These are phyloP conservation scores for Mucor sp. DNA, from an alignment of 371 early-diverging fungal genomes.

Conservation along the genomic window DNA sequence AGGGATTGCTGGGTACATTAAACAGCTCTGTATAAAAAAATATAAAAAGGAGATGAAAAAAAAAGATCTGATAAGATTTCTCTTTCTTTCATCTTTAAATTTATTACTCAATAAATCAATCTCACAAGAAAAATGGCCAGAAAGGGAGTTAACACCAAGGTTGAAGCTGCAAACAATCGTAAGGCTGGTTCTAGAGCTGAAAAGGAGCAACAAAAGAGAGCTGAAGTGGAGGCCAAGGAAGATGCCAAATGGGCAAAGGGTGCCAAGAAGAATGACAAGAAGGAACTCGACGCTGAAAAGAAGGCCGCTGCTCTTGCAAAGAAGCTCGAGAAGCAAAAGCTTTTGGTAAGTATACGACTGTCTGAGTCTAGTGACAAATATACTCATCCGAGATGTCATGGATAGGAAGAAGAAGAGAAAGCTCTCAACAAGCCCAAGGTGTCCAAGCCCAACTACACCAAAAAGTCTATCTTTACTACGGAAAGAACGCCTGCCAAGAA, in stretches of 20 bases:
- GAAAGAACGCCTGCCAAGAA: constrained; percentile 39
- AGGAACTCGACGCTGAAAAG: constrained; percentile 68
- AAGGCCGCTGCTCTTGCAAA: constrained; percentile 25
- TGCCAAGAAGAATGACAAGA: constrained; percentile 74
- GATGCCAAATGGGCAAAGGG: constrained; percentile 75
- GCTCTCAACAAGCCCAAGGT: constrained; percentile 35
- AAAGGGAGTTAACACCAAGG: constrained; percentile 50
- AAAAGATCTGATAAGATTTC: constrained; percentile 15
- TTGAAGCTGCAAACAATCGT: constrained; percentile 70
- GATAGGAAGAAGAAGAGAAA: constrained; percentile 50
- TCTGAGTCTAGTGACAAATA: background rate
- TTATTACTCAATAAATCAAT: background rate
- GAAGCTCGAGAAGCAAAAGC: constrained; percentile 29
- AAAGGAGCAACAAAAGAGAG: constrained; percentile 57
- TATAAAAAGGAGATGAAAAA: background rate
- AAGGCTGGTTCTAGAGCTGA: constrained; percentile 71
- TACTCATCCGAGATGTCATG: background rate
- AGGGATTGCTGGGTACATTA: background rate
- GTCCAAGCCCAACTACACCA: constrained; percentile 26
- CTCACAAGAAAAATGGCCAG: constrained; percentile 41
- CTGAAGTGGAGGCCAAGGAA: constrained; percentile 59
- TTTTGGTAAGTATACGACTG: constrained; percentile 22
- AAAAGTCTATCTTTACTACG: constrained; percentile 4
- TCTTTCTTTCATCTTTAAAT: background rate
- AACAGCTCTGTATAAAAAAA: background rate